phyloP scores from a whole-genome alignment of 2,329 filamentous ascomycete genomes.

The Elsinoe perseae region DNA sequence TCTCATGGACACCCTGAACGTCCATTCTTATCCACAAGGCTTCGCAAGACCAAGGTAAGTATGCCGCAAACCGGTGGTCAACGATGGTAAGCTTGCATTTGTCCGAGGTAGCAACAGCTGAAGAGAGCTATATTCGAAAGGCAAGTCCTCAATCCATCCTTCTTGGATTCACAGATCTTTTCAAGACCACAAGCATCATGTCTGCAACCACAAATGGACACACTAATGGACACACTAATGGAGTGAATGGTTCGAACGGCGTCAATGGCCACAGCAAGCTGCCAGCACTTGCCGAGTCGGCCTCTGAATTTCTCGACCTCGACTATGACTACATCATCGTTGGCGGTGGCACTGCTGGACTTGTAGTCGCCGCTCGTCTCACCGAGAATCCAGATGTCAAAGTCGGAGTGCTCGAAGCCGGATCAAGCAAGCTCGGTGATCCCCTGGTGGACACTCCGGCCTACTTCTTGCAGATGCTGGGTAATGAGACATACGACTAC shows the following conservation, averaged over 20 bases:
- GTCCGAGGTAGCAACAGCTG: background rate
- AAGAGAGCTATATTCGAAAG: background rate
- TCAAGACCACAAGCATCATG: background rate
- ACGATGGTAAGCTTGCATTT: background rate
- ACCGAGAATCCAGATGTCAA: slow-evolving; percentile 25
- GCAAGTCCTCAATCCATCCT: too few relatives aligned
- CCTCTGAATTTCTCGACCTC: slow-evolving; percentile 5
- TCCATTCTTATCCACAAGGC: background rate
- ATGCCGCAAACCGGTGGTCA: background rate
- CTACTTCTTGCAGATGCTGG: slow-evolving; percentile 17
- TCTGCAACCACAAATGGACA: background rate
- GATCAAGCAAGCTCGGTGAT: slow-evolving; percentile 22
- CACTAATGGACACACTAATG: background rate
- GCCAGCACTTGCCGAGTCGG: slow-evolving; percentile 3
- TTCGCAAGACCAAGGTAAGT: background rate
- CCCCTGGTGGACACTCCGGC: slow-evolving; percentile 22
- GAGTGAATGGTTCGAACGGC: slow-evolving; percentile 1
- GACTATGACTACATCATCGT: slow-evolving; percentile 26
- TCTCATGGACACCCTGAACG: background rate
- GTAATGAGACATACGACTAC: slow-evolving; percentile 23
- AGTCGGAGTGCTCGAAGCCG: slow-evolving; percentile 28
- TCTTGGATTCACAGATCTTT: background rate
- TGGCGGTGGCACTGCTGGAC: slow-evolving; percentile 26
- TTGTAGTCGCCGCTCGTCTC: slow-evolving; percentile 26
- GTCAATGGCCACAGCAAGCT: slow-evolving; percentile 2